Evolutionary conservation across 257 asterid genomes (phyloP).

Genomic region (Capsicum chinense): DNA sequence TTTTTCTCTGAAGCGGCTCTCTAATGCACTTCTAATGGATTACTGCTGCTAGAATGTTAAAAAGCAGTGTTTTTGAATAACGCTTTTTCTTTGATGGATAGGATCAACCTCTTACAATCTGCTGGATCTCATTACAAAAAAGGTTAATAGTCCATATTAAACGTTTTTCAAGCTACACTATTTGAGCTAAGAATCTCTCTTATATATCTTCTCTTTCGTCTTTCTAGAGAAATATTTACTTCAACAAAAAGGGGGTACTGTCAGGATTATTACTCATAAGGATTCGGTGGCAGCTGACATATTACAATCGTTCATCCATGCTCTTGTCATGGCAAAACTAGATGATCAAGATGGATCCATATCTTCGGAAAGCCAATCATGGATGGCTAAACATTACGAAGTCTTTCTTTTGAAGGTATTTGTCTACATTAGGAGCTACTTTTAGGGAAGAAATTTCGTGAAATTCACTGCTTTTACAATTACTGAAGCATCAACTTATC

Average conservation of each 20-base stretch:
- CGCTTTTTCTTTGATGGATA: conserved; percentile 41
- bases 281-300: conserved; percentile 76
- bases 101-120: conserved; percentile 63
- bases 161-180: background rate
- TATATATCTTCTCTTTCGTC: conserved; percentile 32
- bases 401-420: conserved; percentile 63
- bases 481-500: background rate
- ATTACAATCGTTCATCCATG: conserved; percentile 74
- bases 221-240: conserved; percentile 68
- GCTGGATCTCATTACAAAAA: conserved; percentile 66
- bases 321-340: conserved; percentile 69
- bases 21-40: background rate
- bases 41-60: conserved; percentile 18
- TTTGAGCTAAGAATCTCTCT: conserved; percentile 18
- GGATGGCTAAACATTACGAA: conserved; percentile 79
- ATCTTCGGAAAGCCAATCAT: conserved; percentile 66
- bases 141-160: conserved; percentile 52
- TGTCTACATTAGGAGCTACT: background rate
- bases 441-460: background rate
- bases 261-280: conserved; percentile 67
- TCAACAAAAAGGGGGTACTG: conserved; percentile 49
- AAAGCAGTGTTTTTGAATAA: background rate
- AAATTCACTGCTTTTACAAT: background rate
- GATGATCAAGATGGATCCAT: conserved; percentile 44
- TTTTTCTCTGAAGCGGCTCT: background rate